Conservation (phyloP, 202 grass and related monocot species). For the Digitaria exilis region DNA sequence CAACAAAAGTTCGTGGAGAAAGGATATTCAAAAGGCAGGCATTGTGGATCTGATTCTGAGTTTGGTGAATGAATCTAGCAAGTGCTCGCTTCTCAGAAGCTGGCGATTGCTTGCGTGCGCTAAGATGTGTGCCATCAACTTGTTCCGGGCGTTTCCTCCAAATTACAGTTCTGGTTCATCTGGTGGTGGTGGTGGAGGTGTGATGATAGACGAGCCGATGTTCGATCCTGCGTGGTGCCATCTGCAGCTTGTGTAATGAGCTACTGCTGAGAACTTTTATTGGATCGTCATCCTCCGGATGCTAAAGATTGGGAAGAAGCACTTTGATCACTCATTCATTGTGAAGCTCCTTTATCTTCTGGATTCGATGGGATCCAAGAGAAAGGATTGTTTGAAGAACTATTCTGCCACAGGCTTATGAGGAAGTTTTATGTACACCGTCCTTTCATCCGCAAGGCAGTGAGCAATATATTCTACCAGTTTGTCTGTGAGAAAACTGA, state of each 20-base stretch:
- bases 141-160: constrained; percentile 82
- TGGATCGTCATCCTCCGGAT: too few relatives aligned
- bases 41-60: constrained; percentile 82
- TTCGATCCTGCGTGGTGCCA: too few relatives aligned
- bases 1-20: constrained; percentile 75
- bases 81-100: constrained; percentile 59
- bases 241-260: too few relatives aligned
- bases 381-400: constrained; percentile 86
- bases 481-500: constrained; percentile 90
- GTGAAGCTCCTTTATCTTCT: constrained; percentile 80
- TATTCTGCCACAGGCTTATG: constrained; percentile 87
- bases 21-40: constrained; percentile 88
- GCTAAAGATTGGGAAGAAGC: too few relatives aligned
- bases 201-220: constrained; percentile 89
- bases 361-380: constrained; percentile 94
- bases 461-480: constrained; percentile 93
- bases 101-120: constrained; percentile 65
- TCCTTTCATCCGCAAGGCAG: constrained; percentile 83
- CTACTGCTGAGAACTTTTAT: too few relatives aligned
- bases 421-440: constrained; percentile 94
- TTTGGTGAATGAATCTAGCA: constrained; percentile 58
- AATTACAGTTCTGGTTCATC: constrained; percentile 59
- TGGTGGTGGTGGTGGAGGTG: constrained; percentile 69
- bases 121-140: constrained; percentile 82
- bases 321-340: too few relatives aligned